phyloP scores from a whole-genome alignment of 1,284 basidiomycete species.

The Marasmius tenuissimus region DNA sequence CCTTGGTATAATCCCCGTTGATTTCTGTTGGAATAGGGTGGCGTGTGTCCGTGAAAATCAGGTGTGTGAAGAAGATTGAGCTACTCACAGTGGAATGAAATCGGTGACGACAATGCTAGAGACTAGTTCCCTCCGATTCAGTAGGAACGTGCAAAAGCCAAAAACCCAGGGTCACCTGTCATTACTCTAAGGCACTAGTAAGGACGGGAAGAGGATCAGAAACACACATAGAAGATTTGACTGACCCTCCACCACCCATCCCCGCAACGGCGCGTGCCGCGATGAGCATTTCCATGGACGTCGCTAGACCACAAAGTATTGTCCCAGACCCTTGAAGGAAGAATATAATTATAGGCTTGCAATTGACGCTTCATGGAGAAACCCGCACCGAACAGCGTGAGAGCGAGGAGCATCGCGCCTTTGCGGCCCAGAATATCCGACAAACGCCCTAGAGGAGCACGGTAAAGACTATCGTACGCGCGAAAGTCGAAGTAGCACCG shows the following conservation, averaged over 20 bases:
- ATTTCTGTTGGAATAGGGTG: constrained; percentile 47
- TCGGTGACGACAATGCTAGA: constrained; percentile 77
- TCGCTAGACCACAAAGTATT: constrained; percentile 78
- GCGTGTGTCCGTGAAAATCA: constrained; percentile 8
- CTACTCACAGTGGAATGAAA: constrained; percentile 75
- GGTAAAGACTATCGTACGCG: constrained; percentile 16
- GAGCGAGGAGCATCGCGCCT: constrained; percentile 79
- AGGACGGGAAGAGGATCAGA: constrained; percentile 5
- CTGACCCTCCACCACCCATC: constrained; percentile 87
- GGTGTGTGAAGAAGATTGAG: constrained; percentile 2
- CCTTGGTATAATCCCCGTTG: constrained; percentile 89
- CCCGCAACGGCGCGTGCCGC: constrained; percentile 81
- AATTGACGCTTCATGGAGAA: constrained; percentile 13
- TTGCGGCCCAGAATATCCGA: constrained; percentile 87
- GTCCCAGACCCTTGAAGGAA: constrained; percentile 70
- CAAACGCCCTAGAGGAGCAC: constrained; percentile 61
- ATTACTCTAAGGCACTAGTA: constrained; percentile 53
- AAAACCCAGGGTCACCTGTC: constrained; percentile 58
- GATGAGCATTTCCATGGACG: constrained; percentile 83
- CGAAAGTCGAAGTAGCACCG: constrained; percentile 22
- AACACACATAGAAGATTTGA: constrained; percentile 14
- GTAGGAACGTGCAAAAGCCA: constrained; percentile 11
- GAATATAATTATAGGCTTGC: background rate
- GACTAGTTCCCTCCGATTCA: constrained; percentile 45
- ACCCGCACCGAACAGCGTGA: constrained; percentile 73